Conservation (phyloP, 306 rosid genomes). For the Cicer arietinum region DNA sequence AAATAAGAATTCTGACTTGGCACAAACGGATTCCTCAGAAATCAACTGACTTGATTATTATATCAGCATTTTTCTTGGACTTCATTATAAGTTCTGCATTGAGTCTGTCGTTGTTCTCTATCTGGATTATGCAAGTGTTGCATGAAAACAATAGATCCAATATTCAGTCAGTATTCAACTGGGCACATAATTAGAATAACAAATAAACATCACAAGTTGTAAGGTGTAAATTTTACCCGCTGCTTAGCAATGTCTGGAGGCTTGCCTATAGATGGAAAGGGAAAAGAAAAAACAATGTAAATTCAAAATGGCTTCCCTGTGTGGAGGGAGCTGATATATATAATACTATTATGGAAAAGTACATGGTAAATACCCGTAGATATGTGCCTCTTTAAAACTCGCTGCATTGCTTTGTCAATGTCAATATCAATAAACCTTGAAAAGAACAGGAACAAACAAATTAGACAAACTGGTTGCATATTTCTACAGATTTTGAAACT, state of each 20-base stretch:
- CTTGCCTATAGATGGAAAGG: constrained; percentile 57
- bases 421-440: constrained; percentile 79
- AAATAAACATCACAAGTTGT: constrained; percentile 16
- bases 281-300: constrained; percentile 11
- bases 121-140: constrained; percentile 52
- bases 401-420: constrained; percentile 77
- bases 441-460: constrained; percentile 41
- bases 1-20: background rate
- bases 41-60: constrained; percentile 77
- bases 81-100: constrained; percentile 82
- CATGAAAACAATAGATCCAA: constrained; percentile 34
- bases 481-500: constrained; percentile 31
- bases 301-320: constrained; percentile 13
- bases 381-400: constrained; percentile 84
- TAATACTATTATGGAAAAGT: constrained; percentile 1
- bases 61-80: constrained; percentile 80
- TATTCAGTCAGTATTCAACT: constrained; percentile 16
- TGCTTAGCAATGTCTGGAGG: constrained; percentile 75
- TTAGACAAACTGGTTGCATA: constrained; percentile 20
- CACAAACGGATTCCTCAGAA: constrained; percentile 51
- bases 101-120: constrained; percentile 82
- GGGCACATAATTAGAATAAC: constrained; percentile 4
- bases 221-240: constrained; percentile 61
- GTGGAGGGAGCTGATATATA: constrained; percentile 12
- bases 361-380: constrained; percentile 66